phyloP scores from a whole-genome alignment of 2,329 filamentous ascomycete species.

The Fusarium aywerte region DNA sequence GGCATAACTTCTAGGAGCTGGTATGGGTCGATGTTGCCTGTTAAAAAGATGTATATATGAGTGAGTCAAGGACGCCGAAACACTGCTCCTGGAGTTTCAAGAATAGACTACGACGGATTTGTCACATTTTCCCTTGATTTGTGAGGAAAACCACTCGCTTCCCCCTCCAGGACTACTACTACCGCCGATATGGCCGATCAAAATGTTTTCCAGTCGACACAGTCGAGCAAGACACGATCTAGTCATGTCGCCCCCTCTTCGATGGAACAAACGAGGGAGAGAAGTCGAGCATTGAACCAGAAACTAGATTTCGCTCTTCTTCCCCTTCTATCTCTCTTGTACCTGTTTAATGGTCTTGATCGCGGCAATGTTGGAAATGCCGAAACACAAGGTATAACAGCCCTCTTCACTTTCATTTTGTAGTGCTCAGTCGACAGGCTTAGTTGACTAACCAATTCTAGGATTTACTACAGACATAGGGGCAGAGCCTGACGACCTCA shows the following conservation, averaged over 20 bases:
- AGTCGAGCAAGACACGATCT: constrained; percentile 15
- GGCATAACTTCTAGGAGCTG: background rate
- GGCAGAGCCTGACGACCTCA: constrained; percentile 43
- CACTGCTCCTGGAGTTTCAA: background rate
- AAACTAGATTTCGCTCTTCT: constrained; percentile 53
- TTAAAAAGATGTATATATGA: constrained; percentile 13
- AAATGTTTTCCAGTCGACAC: constrained; percentile 1
- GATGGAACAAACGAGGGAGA: constrained; percentile 9
- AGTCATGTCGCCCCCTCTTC: constrained; percentile 7
- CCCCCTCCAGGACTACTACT: background rate
- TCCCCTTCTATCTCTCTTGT: constrained; percentile 54
- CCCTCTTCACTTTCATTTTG: background rate
- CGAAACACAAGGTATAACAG: constrained; percentile 49
- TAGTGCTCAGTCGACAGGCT: background rate
- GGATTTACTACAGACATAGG: constrained; percentile 45
- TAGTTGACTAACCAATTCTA: constrained; percentile 4
- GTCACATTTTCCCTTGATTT: background rate
- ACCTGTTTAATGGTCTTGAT: constrained; percentile 56
- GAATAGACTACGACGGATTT: background rate
- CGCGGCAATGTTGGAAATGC: constrained; percentile 56
- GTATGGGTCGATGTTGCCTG: constrained; percentile 9
- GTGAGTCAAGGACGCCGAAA: background rate
- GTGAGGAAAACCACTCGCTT: background rate
- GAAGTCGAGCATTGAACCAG: constrained; percentile 46
- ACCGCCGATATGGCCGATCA: constrained; percentile 15